Base-by-base conservation (phyloP, 176 grass and related monocot genomes). In the Oropetium thomaeum region DNA sequence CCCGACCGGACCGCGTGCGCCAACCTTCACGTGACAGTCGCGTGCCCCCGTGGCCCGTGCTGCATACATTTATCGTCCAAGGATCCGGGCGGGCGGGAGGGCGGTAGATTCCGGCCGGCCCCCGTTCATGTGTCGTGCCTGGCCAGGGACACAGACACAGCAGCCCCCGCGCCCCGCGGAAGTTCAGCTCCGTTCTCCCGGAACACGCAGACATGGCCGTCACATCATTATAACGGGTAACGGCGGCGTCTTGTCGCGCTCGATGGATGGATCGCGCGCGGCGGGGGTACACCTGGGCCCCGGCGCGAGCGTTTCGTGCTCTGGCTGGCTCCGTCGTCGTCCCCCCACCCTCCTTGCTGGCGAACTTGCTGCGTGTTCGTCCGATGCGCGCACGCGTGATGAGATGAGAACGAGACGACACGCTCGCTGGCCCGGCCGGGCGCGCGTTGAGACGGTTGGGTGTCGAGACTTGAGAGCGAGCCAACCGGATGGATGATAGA, bases 11-110 rank as follows among this genome's bases (percentile, higher is more conserved):
- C 57, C 62, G 33, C 17, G 42, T 10, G 65, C 53, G 86, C 60
- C 58, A 71, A 73, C 33, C 26, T 49, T 68, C 89, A 89, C 83
- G 77, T 96, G 89, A 84, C 35, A 17, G 58, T 34, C 75, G 75
- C 84, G 70, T 80, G 83, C 71, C 9, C 49, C 29, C 55, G 35
- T 2, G 20, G 5, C 23, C 40, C 22, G 4, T 4, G 16, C 39
- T n/a, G n/a, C 20, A 11, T 15, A 27, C 57, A 15, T 59, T 58
- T 0, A 5, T 41, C 39, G 8, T n/a, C n/a, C 16, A 7, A 12
- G 47, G 17, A 47, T 13, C 10, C 42, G 11, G 20, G 10, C 10
- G 22, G n/a, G 11, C n/a, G 12, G n/a, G n/a, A n/a, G n/a, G n/a
- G n/a, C n/a, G n/a, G n/a, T n/a, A n/a, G n/a, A 5, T 29, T 27